Conservation (phyloP, 2,329 filamentous ascomycete genomes). For the Talaromyces sp. region DNA sequence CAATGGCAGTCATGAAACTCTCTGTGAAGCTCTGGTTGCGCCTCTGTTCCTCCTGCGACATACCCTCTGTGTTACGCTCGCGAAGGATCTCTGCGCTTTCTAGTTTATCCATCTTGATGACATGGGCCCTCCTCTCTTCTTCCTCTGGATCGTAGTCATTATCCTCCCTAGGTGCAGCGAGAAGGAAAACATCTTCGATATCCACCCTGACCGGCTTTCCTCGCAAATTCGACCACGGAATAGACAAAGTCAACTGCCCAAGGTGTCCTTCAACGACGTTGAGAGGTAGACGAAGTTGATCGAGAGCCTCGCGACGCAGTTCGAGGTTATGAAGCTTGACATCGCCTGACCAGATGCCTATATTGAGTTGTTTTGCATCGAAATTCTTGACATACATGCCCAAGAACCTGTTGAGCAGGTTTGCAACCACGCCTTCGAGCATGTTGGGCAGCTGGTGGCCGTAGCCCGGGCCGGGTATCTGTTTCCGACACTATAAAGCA, state of each 20-base stretch:
- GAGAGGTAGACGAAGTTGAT: constrained; percentile 91
- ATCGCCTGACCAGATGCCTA: constrained; percentile 98
- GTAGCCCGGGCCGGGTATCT: constrained; percentile 63
- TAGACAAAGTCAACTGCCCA: constrained; percentile 82
- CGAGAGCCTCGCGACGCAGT: constrained; percentile 86
- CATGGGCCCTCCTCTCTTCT: constrained; percentile 76
- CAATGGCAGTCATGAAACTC: constrained; percentile 89
- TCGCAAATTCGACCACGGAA: constrained; percentile 95
- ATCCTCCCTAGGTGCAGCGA: constrained; percentile 94
- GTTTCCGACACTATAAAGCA: background rate
- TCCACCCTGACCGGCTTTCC: constrained; percentile 91
- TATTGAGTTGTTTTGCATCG: constrained; percentile 93
- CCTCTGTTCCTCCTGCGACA: constrained; percentile 91
- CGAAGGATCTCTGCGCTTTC: constrained; percentile 94
- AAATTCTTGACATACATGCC: constrained; percentile 99
- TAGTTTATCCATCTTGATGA: constrained; percentile 98
- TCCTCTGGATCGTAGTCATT: constrained; percentile 89
- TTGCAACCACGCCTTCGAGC: constrained; percentile 95
- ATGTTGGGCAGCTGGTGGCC: constrained; percentile 62
- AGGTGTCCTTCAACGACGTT: constrained; percentile 96
- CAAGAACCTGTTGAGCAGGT: constrained; percentile 96
- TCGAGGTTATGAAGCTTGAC: constrained; percentile 92
- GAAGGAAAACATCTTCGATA: constrained; percentile 92
- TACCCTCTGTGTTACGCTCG: constrained; percentile 83
- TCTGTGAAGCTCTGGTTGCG: constrained; percentile 97